phyloP scores from a whole-genome alignment of 176 grass and related monocot genomes.

The Raddia guianensis region DNA sequence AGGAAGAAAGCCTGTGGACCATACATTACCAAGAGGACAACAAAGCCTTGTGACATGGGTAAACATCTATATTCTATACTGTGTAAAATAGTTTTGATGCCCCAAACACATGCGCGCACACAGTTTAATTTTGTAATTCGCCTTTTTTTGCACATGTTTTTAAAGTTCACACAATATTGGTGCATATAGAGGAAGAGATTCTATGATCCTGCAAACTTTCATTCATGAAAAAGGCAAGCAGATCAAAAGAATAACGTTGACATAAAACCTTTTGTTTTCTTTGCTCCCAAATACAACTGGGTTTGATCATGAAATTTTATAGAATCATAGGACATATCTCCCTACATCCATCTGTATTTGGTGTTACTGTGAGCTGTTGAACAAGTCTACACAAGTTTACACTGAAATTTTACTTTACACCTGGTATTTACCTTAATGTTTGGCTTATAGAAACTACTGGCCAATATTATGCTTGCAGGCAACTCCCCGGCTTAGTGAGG shows the following conservation, averaged over 20 bases:
- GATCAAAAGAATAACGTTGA: not conserved
- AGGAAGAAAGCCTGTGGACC: slow-evolving; percentile 60
- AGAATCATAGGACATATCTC: not conserved
- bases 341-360: not conserved
- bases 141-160: not conserved
- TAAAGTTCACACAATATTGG: not conserved
- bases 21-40: slow-evolving; percentile 61
- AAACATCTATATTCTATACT: slow-evolving; percentile 19
- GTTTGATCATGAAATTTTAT: not conserved
- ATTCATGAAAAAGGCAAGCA: not conserved
- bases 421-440: not conserved
- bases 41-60: slow-evolving; percentile 68
- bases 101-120: not conserved
- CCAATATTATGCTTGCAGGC: slow-evolving; percentile 36
- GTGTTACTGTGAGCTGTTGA: too few relatives aligned
- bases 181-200: not conserved
- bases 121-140: not conserved
- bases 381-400: not conserved
- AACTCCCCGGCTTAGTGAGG: slow-evolving; percentile 60
- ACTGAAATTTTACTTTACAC: not conserved
- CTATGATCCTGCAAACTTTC: not conserved
- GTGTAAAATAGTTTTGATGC: not conserved
- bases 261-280: not conserved
- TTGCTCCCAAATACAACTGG: not conserved
- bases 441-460: not conserved